phyloP scores from a whole-genome alignment of 495 filamentous ascomycete species.

The Xylaria bambusicola region DNA sequence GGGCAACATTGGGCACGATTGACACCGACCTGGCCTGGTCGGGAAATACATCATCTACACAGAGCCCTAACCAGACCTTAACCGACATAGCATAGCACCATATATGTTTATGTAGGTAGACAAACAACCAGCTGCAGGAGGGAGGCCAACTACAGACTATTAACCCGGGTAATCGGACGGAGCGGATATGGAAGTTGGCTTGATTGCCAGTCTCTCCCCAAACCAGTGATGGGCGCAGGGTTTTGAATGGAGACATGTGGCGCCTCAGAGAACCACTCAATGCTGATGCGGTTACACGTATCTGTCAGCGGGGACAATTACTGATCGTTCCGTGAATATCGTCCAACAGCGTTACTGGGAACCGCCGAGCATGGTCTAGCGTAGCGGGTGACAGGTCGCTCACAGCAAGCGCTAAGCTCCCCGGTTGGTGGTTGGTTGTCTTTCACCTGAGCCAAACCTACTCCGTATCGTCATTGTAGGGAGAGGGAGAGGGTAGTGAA shows the following conservation, averaged over 20 bases:
- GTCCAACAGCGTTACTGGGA: background rate
- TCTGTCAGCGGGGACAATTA: conserved; percentile 4
- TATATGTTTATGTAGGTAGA: no score
- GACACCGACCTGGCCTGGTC: background rate
- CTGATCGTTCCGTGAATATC: background rate
- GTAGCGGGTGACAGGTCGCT: background rate
- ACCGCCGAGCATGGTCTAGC: background rate
- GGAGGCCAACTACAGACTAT: conserved; percentile 2
- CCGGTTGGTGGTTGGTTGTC: conserved; percentile 5
- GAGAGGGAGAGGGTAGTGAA: no score
- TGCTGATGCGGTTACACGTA: conserved; percentile 25
- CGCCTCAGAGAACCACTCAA: conserved; percentile 32
- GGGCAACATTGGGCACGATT: conserved; percentile 14
- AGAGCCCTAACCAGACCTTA: background rate
- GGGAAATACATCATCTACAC: background rate
- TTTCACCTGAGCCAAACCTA: conserved; percentile 4
- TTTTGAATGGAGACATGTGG: conserved; percentile 39
- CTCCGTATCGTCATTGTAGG: no score
- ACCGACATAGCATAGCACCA: no score
- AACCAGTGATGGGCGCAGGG: conserved; percentile 13
- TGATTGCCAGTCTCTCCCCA: background rate
- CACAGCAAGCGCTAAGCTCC: background rate
- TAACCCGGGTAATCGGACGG: background rate
- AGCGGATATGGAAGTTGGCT: no score
- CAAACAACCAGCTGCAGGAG: no score